Evolutionary conservation across 2,329 filamentous ascomycete species (phyloP), one percentile per base, ranked within the genome.

Genomic region (Alternaria ethzedia): DNA sequence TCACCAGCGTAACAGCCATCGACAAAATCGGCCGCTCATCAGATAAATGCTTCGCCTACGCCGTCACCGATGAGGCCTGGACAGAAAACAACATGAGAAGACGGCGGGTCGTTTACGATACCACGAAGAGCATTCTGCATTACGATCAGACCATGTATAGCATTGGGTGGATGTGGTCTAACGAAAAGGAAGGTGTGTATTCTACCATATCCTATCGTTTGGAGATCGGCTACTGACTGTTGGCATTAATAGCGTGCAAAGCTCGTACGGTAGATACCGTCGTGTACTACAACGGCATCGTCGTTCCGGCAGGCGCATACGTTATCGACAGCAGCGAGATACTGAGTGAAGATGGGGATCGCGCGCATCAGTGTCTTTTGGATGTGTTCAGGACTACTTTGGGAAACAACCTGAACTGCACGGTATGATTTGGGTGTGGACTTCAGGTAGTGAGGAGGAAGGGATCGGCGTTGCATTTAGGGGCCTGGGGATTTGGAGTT

Each of bases 31-130:
- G 25, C 17, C 25, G 41, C 41, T n/a, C 26, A 46, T n/a, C 54
- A 30, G 28, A 30, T 4, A 30, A 30, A 30, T 56, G 54, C 25
- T 12, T 46, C 13, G 20, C 25, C 23, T 56, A 56, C 25, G 54
- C 54, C 36, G 25, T 56, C 11, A 46, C 41, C 23, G 41, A 45
- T n/a, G 15, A 11, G 3, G 6, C 36, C 13, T 56, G 54, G 54
- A 44, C 41, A 10, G 41, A 56, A 20, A 56, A 56, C 25, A 46
- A 56, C 17, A 17, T 56, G 17, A 28, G 12, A 44, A 45, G 54
- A 30, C 57, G 57, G n/a, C n/a, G 57, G 7, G 57, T 59, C 9
- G 36, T 59, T 13, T 59, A 59, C 57, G 57, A 59, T 21, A 59
- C 57, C 15, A 44, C 30, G n/a, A 50, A 43, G 32, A 7, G 7